Conservation (phyloP, 257 asterid species). For the Penstemon newberryi region DNA sequence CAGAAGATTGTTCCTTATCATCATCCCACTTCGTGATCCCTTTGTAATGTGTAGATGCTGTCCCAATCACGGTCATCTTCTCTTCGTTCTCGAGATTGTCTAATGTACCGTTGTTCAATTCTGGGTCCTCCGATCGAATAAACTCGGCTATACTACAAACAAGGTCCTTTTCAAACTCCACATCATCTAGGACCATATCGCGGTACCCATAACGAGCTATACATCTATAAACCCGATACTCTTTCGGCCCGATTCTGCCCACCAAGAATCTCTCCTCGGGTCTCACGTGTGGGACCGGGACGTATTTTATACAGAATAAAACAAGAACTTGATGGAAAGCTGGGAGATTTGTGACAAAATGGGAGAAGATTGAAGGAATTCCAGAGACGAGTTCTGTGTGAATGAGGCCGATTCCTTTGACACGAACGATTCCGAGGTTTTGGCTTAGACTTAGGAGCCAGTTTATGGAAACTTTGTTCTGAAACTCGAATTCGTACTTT, state of each 20-base stretch:
- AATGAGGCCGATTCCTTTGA: slow-evolving; percentile 61
- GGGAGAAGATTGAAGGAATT: slow-evolving; percentile 60
- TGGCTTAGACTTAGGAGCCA: slow-evolving; percentile 55
- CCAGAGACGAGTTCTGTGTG: slow-evolving; percentile 56
- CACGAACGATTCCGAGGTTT: slow-evolving; percentile 61
- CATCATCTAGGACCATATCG: slow-evolving; percentile 42
- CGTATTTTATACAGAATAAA: slow-evolving; percentile 53
- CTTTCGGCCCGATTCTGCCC: slow-evolving; percentile 46
- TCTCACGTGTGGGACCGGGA: slow-evolving; percentile 49
- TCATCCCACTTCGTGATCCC: slow-evolving; percentile 36
- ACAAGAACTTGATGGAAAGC: slow-evolving; percentile 63
- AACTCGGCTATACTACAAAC: slow-evolving; percentile 40
- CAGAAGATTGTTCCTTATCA: slow-evolving; percentile 21
- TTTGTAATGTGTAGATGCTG: slow-evolving; percentile 32
- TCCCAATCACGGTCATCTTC: slow-evolving; percentile 27
- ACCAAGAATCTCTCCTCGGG: slow-evolving; percentile 51
- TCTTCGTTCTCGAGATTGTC: slow-evolving; percentile 21
- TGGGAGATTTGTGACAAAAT: slow-evolving; percentile 60
- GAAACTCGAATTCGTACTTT: slow-evolving; percentile 57
- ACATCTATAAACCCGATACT: slow-evolving; percentile 53
- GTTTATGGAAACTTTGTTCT: slow-evolving; percentile 51
- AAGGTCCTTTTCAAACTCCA: slow-evolving; percentile 44
- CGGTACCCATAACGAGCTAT: slow-evolving; percentile 61
- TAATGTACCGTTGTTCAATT: slow-evolving; percentile 1
- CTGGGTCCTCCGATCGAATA: slow-evolving; percentile 33